Conservation (phyloP, 192 early-diverging fungal species). For the Dissophora globulifera region DNA sequence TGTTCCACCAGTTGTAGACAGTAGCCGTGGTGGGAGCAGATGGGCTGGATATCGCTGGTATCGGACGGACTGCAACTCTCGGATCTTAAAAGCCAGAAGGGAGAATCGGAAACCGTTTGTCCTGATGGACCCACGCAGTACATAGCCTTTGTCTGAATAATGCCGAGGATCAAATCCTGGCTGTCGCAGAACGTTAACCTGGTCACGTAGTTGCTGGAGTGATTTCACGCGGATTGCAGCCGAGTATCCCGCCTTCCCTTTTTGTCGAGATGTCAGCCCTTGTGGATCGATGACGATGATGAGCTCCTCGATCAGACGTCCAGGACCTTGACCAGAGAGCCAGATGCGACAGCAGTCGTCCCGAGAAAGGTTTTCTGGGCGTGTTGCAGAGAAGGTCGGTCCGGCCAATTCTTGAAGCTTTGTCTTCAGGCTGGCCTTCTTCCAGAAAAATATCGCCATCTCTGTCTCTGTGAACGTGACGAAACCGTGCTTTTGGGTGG, state of each 20-base stretch:
- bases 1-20: neutral
- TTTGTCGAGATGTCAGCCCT: neutral
- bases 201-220: neutral
- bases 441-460: neutral
- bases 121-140: slow-evolving; percentile 11
- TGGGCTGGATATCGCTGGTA: neutral
- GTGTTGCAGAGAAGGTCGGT: neutral
- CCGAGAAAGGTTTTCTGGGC: too few relatives aligned
- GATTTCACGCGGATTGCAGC: neutral
- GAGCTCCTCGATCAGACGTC: neutral
- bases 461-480: neutral
- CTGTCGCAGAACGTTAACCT: neutral
- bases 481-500: neutral
- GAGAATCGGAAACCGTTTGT: slow-evolving; percentile 15
- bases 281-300: neutral
- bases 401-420: neutral
- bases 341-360: too few relatives aligned
- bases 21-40: neutral
- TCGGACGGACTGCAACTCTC: slow-evolving; percentile 9
- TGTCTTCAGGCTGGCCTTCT: neutral
- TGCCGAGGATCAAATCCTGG: neutral
- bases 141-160: slow-evolving; percentile 7
- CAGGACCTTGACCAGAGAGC: neutral
- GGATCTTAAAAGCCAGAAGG: slow-evolving; percentile 15
- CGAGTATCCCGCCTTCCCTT: neutral